These are phyloP conservation scores for Hexamita inflata DNA, from an alignment of 208 protist genomes.

Conservation along the genomic window DNA sequence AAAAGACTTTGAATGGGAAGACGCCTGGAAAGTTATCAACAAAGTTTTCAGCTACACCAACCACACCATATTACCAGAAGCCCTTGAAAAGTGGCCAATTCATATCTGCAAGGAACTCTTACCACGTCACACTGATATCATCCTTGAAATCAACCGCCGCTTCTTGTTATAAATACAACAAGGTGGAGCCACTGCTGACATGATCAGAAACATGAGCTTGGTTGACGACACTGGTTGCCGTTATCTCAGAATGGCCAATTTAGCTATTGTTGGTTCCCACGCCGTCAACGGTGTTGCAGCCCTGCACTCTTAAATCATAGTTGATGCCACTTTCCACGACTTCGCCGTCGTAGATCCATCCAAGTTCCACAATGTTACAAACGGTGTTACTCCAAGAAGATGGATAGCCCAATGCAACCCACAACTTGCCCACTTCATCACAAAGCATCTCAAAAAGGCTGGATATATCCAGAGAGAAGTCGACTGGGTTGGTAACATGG, in stretches of 20 bases:
- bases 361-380: slow-evolving; percentile 66
- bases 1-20: slow-evolving; percentile 50
- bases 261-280: slow-evolving; percentile 59
- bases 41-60: slow-evolving; percentile 62
- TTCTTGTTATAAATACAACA: slow-evolving; percentile 49
- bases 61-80: slow-evolving; percentile 66
- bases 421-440: slow-evolving; percentile 48
- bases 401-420: slow-evolving; percentile 62
- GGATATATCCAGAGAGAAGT: slow-evolving; percentile 17
- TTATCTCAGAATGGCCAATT: slow-evolving; percentile 43
- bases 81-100: slow-evolving; percentile 63
- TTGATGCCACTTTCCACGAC: slow-evolving; percentile 48
- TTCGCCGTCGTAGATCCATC: slow-evolving; percentile 58
- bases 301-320: slow-evolving; percentile 61
- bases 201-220: slow-evolving; percentile 42
- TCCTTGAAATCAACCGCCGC: slow-evolving; percentile 62
- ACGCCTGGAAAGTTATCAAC: slow-evolving; percentile 54
- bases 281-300: slow-evolving; percentile 63
- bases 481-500: slow-evolving; percentile 51
- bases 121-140: slow-evolving; percentile 63
- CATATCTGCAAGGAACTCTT: slow-evolving; percentile 52
- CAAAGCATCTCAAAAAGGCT: slow-evolving; percentile 40
- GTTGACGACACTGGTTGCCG: slow-evolving; percentile 55
- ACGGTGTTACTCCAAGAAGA: slow-evolving; percentile 63
- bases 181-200: slow-evolving; percentile 34